Evolutionary conservation across 257 asterid species (phyloP), one percentile per base, ranked within the genome.

Genomic region (Solanum paucissectum): DNA sequence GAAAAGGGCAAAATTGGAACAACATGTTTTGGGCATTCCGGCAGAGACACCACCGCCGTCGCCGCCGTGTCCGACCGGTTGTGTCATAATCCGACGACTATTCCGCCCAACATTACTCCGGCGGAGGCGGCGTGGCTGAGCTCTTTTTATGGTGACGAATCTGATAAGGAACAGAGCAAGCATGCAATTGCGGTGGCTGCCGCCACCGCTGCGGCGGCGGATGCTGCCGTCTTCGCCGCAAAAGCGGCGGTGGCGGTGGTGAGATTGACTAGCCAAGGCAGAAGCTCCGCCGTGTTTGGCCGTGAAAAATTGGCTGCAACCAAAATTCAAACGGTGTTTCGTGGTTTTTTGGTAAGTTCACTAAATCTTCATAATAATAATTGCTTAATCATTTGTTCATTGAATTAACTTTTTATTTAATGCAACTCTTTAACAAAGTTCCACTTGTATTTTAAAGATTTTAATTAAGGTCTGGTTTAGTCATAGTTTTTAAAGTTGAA

Each of bases 181-280:
- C 98, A 95, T 89, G 99, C 98, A 10, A 94, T 96, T 6, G 99
- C 98, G 27, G 98, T 95, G 46, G 99, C 98, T 25, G 96, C 99
- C 1, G 98, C 98, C 58, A 94, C 98, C 0, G 99, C 99, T 0
- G 98, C 98, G 0, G 99, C 98, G 0, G 99, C 98, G 1, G 98
- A 95, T 49, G 98, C 98, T 0, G 99, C 98, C 20, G 94, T 93
- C 0, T 98, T 96, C 0, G 98, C 98, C 1, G 98, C 98, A 0
- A 94, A 94, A n/a, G 99, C 98, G 14, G 98, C 99, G 0, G 98
- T 58, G 1, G 94, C 93, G 7, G 96, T 96, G 29, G 98, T 95
- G 44, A 91, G 98, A 55, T 94, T 96, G 37, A 94, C 99, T 20
- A 92, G 93, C 83, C 94, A 91, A 87, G 98, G 96, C 2, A 92